These are phyloP conservation scores for Paramecium bursaria DNA, from an alignment of 73 alveolate genomes.

Conservation along the genomic window DNA sequence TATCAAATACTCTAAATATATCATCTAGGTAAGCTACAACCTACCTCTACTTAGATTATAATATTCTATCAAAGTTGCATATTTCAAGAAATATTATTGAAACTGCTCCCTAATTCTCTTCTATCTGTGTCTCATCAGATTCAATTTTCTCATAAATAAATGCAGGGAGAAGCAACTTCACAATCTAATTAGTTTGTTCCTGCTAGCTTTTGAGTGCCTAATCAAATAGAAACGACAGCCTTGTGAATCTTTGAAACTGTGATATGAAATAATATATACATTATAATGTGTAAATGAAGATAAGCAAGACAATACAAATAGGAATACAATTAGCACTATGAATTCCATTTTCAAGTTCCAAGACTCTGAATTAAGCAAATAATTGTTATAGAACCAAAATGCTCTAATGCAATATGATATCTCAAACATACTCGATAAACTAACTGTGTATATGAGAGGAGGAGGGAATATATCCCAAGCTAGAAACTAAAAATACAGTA, in stretches of 20 bases:
- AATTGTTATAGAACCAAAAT: background rate
- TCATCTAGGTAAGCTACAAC: constrained; percentile 79
- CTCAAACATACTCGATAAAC: background rate
- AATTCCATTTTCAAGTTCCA: constrained; percentile 15
- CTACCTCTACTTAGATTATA: constrained; percentile 72
- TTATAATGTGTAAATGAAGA: constrained; percentile 48
- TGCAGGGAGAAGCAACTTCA: constrained; percentile 46
- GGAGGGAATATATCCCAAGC: constrained; percentile 65
- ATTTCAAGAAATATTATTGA: constrained; percentile 81
- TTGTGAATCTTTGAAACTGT: constrained; percentile 28
- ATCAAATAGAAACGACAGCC: constrained; percentile 47
- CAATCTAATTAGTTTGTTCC: constrained; percentile 38
- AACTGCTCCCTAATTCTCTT: constrained; percentile 78
- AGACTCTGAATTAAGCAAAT: background rate
- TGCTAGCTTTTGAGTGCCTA: constrained; percentile 27
- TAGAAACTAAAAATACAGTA: constrained; percentile 14
- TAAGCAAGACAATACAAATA: background rate
- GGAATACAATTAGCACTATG: background rate
- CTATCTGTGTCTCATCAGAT: constrained; percentile 9
- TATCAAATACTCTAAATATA: constrained; percentile 81
- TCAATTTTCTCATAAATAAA: constrained; percentile 54
- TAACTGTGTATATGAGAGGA: background rate
- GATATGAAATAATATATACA: background rate
- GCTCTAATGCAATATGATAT: constrained; percentile 15
- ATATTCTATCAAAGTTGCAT: constrained; percentile 79